phyloP scores from a whole-genome alignment of 2,329 filamentous ascomycete species.

The Trichoderma simmonsii region DNA sequence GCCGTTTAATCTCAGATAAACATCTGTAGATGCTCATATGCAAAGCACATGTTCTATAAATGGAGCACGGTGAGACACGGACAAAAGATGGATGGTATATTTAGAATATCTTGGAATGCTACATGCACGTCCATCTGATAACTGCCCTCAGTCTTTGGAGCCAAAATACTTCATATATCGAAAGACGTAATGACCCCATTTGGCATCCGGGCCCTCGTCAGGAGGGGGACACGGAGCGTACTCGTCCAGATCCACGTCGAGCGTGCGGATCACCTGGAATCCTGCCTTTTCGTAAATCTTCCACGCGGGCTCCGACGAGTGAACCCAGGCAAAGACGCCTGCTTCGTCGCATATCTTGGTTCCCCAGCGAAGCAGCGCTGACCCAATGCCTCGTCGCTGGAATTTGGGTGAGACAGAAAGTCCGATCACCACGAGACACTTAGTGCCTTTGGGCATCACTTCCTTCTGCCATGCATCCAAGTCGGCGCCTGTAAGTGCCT shows the following conservation, averaged over 20 bases:
- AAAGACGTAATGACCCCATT: conserved; percentile 35
- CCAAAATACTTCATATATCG: conserved; percentile 32
- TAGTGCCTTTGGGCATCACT: conserved; percentile 32
- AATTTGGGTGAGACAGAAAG: conserved; percentile 32
- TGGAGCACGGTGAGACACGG: background rate
- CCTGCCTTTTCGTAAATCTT: conserved; percentile 31
- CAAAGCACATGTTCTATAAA: background rate
- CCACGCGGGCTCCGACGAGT: conserved; percentile 33
- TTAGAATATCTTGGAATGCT: conserved; percentile 3
- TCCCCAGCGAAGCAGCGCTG: conserved; percentile 33
- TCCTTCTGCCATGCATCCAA: conserved; percentile 31
- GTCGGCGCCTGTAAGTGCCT: conserved; percentile 30
- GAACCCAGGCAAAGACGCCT: conserved; percentile 34
- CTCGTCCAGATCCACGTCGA: conserved; percentile 33
- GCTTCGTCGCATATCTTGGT: conserved; percentile 29
- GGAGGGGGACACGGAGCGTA: conserved; percentile 29
- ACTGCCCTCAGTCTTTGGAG: background rate
- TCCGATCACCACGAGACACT: conserved; percentile 33
- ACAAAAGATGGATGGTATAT: background rate
- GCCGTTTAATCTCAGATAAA: background rate
- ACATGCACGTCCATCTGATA: background rate
- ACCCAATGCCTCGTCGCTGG: conserved; percentile 33
- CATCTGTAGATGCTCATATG: background rate
- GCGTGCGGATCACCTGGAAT: conserved; percentile 29
- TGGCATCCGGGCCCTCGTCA: conserved; percentile 25